Conservation (phyloP, 495 filamentous ascomycete species). For the Jackrogersella multiformis region DNA sequence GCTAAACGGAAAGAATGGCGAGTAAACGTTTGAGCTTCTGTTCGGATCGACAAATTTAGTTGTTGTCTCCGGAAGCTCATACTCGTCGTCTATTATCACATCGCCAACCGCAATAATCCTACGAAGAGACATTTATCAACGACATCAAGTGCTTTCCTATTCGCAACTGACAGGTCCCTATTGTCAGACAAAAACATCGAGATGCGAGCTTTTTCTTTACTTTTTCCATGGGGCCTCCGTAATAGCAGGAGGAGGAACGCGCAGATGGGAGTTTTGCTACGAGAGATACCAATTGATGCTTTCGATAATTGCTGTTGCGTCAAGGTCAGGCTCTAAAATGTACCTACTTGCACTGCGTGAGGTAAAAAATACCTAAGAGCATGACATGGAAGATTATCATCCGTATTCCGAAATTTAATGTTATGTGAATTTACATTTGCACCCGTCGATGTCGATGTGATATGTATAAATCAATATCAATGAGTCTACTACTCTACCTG, state of each 20-base stretch:
- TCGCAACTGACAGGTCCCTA: background rate
- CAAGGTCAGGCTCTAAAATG: background rate
- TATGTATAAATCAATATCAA: too few species aligned
- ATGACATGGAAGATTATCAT: background rate
- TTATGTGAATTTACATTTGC: background rate
- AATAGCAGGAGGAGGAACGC: slow-evolving; percentile 7
- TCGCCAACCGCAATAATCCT: background rate
- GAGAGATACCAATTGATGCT: slow-evolving; percentile 36
- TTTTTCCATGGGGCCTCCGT: background rate
- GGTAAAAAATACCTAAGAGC: background rate
- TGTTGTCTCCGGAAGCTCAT: background rate
- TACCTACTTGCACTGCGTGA: background rate
- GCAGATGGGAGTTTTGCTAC: slow-evolving; percentile 15
- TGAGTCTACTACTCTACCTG: too few species aligned
- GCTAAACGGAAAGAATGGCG: background rate
- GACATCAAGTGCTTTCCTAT: slow-evolving; percentile 7
- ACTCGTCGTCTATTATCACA: background rate
- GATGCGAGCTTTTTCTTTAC: background rate
- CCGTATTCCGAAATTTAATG: background rate
- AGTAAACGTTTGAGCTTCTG: background rate
- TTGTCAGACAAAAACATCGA: background rate
- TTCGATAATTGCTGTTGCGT: slow-evolving; percentile 12
- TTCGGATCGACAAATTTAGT: background rate
- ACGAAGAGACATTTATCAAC: background rate
- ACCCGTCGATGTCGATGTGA: background rate